A percentile compares a stretch with the other conserved stretches of the same genome.
phyloP scores from a whole-genome alignment of 176 grass and related monocot genomes.

The Dactylis glomerata region DNA sequence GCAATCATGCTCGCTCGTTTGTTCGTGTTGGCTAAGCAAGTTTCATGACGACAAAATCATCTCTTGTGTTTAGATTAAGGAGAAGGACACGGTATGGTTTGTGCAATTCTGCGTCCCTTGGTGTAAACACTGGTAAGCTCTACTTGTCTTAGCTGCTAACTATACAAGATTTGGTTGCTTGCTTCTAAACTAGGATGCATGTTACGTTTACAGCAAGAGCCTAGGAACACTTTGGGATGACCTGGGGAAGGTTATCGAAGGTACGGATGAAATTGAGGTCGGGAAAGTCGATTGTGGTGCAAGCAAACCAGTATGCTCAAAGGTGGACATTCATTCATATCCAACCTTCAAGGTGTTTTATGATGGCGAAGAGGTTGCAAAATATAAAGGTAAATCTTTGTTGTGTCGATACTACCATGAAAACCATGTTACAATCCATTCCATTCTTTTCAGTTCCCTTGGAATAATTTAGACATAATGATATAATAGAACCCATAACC shows the following conservation, averaged over 20 bases:
- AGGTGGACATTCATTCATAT: constrained; percentile 90
- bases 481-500: neutral
- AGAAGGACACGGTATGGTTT: constrained; percentile 90
- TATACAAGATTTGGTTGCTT: neutral
- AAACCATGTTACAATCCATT: neutral
- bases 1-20: neutral
- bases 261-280: constrained; percentile 85
- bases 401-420: neutral
- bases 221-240: constrained; percentile 95
- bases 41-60: constrained; percentile 2
- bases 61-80: constrained; percentile 65
- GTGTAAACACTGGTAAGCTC: constrained; percentile 94
- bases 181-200: neutral
- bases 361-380: constrained; percentile 82
- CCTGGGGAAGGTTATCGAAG: constrained; percentile 72
- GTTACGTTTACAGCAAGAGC: constrained; percentile 67
- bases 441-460: neutral
- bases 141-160: neutral
- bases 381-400: constrained; percentile 76
- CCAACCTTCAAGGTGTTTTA: constrained; percentile 95
- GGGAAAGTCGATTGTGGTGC: constrained; percentile 80
- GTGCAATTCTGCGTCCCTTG: constrained; percentile 87
- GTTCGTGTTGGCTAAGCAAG: neutral
- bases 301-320: constrained; percentile 80
- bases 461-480: neutral